These are phyloP conservation scores for Ascobolus immersus DNA, from an alignment of 495 filamentous ascomycete species.

Conservation along the genomic window DNA sequence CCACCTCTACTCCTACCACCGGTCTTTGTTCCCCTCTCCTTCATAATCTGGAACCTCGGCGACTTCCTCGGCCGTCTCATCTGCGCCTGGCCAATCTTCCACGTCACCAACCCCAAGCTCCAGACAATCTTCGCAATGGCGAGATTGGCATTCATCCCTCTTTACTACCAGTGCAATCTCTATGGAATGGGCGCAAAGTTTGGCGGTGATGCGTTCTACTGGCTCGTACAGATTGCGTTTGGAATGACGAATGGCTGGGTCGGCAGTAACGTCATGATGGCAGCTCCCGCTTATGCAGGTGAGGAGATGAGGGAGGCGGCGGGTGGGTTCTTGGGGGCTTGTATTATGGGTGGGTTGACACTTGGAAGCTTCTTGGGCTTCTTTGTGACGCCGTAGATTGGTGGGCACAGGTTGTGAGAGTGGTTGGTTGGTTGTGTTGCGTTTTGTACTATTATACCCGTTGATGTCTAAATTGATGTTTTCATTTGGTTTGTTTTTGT, in stretches of 20 bases:
- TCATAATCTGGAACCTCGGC: slow-evolving; percentile 83
- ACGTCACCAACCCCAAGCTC: slow-evolving; percentile 32
- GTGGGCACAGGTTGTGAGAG: neutral
- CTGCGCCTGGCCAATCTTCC: slow-evolving; percentile 35
- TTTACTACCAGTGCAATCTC: slow-evolving; percentile 78
- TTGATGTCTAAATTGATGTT: too few species aligned
- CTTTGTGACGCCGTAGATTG: slow-evolving; percentile 2
- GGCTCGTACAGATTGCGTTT: slow-evolving; percentile 59
- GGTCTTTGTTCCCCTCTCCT: slow-evolving; percentile 68
- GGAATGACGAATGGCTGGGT: slow-evolving; percentile 70
- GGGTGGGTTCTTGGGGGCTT: slow-evolving; percentile 82
- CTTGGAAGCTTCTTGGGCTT: slow-evolving; percentile 80
- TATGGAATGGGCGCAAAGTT: slow-evolving; percentile 41
- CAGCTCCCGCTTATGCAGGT: slow-evolving; percentile 49
- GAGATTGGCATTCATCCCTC: slow-evolving; percentile 46
- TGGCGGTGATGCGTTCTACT: slow-evolving; percentile 62
- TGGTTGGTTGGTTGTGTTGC: too few species aligned
- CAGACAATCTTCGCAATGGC: slow-evolving; percentile 38
- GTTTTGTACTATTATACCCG: too few species aligned
- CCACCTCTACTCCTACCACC: slow-evolving; percentile 38
- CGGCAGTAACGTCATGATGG: slow-evolving; percentile 73
- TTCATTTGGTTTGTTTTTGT: too few species aligned
- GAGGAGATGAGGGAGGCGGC: slow-evolving; percentile 61
- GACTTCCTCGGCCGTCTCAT: slow-evolving; percentile 56
- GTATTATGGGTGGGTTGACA: slow-evolving; percentile 58